Conservation (phyloP, 768 basidiomycete genomes). For the Crepidotus variabilis region DNA sequence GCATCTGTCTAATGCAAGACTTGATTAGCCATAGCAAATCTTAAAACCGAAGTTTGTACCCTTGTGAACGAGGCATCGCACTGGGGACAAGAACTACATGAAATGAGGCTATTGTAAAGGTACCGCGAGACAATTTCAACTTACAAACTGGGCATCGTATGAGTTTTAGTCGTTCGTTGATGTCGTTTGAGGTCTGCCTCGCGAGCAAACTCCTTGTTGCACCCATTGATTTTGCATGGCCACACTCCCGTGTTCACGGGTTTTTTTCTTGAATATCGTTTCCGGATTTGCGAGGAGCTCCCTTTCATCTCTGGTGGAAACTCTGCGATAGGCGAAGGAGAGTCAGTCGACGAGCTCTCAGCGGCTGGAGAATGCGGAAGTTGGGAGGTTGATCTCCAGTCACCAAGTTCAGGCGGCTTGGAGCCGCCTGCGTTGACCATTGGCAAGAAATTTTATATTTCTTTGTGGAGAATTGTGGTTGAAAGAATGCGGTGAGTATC, state of each 20-base stretch:
- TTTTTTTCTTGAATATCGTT: slow-evolving; percentile 36
- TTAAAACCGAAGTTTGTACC: slow-evolving; percentile 38
- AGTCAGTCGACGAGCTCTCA: slow-evolving; percentile 1
- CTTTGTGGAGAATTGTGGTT: neutral
- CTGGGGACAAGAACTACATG: slow-evolving; percentile 64
- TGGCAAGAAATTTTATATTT: neutral
- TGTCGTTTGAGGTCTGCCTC: slow-evolving; percentile 82
- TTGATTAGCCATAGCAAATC: slow-evolving; percentile 8
- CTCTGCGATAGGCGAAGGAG: slow-evolving; percentile 3
- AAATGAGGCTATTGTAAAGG: slow-evolving; percentile 4
- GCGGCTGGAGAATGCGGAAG: neutral
- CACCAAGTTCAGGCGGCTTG: neutral
- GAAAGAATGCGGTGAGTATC: neutral
- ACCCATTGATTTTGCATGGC: slow-evolving; percentile 81
- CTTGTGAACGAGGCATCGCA: slow-evolving; percentile 79
- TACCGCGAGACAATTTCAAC: slow-evolving; percentile 19
- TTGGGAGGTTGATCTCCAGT: neutral
- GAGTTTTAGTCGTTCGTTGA: slow-evolving; percentile 74
- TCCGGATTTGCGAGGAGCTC: neutral
- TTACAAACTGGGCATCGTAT: slow-evolving; percentile 73
- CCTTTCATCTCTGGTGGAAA: neutral
- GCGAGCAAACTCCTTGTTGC: slow-evolving; percentile 77
- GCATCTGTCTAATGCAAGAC: slow-evolving; percentile 61
- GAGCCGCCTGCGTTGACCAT: slow-evolving; percentile 1
- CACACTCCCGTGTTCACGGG: slow-evolving; percentile 50